Evolutionary conservation across 306 rosid species (phyloP), one percentile per base, ranked within the genome.

Genomic region (Ormosia emarginata): DNA sequence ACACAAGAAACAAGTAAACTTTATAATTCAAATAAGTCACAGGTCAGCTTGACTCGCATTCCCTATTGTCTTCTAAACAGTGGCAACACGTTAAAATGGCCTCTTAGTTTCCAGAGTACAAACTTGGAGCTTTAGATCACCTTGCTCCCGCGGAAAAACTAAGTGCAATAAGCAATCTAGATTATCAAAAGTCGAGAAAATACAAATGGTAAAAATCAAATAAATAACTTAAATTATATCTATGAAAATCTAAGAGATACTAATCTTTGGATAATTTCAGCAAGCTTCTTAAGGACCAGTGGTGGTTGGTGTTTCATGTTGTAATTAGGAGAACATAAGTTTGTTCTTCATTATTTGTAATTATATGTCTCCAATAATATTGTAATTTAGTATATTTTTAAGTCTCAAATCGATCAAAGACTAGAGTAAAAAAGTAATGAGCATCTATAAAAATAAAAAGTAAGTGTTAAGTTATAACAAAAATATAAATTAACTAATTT

Each of bases 101-200:
- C 99, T 89, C 88, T 95, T 98, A 74, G 99, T 91, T 85, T 95
- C 99, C 90, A 95, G 82, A 53, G 99, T 78, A 67, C 98, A 93
- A 79, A 95, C 99, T 87, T 98, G 86, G 66, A 95, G 95, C 85
- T 95, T 95, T 56, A 95, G 90, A 84, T 95, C 99, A 75, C 99
- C 99, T 93, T 95, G 98, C 92, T 95, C 99, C 99, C 93, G 84
- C 62, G 53, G 73, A 74, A 81, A 67, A 71, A 81, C 39, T 46
- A 81, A 73, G 73, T 30, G 24, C 10, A 40, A 64, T 12, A 71
- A 67, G 47, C 67, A 63, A 71, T 44, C 40, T 40, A 71, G 43
- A 67, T 67, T 69, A 70, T 29, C 70, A 47, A 41, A 67, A 82
- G 52, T 32, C 56, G 66, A 65, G 67, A 78, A 67, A 79, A 57